These are phyloP conservation scores for Russula foetens DNA, from an alignment of 768 basidiomycete genomes.

Conservation along the genomic window DNA sequence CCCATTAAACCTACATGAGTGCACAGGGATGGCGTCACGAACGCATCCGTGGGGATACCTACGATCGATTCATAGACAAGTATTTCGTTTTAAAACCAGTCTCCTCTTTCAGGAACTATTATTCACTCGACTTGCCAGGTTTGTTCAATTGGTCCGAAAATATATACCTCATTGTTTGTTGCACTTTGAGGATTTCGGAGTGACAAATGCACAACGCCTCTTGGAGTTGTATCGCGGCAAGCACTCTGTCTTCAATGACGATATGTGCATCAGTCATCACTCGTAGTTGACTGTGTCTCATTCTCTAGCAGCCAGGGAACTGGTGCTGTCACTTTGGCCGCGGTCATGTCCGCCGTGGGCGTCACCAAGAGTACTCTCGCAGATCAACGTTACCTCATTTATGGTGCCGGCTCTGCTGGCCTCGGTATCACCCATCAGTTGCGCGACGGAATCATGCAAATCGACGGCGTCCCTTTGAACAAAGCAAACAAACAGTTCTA, in stretches of 20 bases:
- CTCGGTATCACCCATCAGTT: constrained; percentile 72
- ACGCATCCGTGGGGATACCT: constrained; percentile 63
- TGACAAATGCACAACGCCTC: constrained; percentile 63
- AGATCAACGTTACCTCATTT: constrained; percentile 71
- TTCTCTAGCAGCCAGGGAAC: constrained; percentile 52
- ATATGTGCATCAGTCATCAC: constrained; percentile 43
- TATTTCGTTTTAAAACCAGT: constrained; percentile 26
- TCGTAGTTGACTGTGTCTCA: neutral
- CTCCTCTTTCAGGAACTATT: neutral
- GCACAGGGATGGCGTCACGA: constrained; percentile 62
- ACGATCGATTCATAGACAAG: constrained; percentile 74
- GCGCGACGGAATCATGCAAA: constrained; percentile 61
- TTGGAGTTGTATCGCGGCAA: constrained; percentile 52
- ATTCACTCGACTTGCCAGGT: constrained; percentile 33
- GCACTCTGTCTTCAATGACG: constrained; percentile 80
- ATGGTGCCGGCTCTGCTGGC: constrained; percentile 78
- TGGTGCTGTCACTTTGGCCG: constrained; percentile 65
- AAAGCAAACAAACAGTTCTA: constrained; percentile 64
- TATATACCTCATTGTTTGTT: constrained; percentile 56
- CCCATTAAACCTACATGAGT: neutral
- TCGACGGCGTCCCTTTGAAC: constrained; percentile 38
- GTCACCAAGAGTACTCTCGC: constrained; percentile 56
- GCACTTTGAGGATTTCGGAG: constrained; percentile 85
- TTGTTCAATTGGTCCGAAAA: constrained; percentile 71
- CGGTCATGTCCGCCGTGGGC: constrained; percentile 57